Conservation (phyloP, 331 rosid species). For the Stylosanthes scabra region DNA sequence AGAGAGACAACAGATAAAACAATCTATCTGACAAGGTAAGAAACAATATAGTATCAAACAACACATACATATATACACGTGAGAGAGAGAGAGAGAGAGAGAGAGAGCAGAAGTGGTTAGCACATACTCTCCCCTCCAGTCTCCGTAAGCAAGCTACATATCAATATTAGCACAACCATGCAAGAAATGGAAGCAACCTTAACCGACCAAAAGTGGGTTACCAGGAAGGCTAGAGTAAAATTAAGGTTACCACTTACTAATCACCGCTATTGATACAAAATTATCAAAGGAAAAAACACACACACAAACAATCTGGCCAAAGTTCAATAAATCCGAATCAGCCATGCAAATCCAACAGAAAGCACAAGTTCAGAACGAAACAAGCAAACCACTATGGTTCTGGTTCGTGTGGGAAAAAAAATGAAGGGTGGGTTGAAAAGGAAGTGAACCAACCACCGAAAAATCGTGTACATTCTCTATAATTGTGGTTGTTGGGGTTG, state of each 20-base stretch:
- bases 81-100: background rate
- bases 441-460: conserved; percentile 17
- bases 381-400: conserved; percentile 6
- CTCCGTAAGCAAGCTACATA: background rate
- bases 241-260: background rate
- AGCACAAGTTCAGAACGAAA: background rate
- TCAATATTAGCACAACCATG: conserved; percentile 17
- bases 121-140: background rate
- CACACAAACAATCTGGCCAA: background rate
- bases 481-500: background rate
- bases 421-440: background rate
- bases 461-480: background rate
- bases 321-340: conserved; percentile 15
- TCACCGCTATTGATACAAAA: too few species aligned
- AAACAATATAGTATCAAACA: background rate
- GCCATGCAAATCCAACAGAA: conserved; percentile 6
- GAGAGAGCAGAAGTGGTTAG: too few species aligned
- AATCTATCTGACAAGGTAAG: background rate
- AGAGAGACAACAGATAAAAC: background rate
- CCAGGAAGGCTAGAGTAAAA: conserved; percentile 3
- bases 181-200: conserved; percentile 13
- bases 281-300: conserved; percentile 3
- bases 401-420: background rate
- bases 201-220: background rate
- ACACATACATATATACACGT: background rate